These are phyloP conservation scores for Extremus antarcticus DNA, from an alignment of 495 filamentous ascomycete species.

Conservation along the genomic window DNA sequence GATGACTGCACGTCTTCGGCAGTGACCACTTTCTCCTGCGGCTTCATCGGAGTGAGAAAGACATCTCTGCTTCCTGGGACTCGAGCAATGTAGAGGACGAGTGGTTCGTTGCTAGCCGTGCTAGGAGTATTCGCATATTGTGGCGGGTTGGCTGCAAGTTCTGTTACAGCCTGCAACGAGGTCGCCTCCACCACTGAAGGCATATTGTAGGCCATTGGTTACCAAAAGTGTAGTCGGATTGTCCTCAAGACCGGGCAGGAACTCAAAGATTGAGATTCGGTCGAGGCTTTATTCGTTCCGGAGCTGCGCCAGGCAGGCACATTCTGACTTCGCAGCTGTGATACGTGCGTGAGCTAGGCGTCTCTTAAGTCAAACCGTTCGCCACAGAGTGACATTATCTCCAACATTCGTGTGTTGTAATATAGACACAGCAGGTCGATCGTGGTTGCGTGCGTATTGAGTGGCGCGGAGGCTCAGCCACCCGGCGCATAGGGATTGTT, in stretches of 20 bases:
- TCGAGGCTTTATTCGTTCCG: neutral
- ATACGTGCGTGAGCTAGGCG: too few species aligned
- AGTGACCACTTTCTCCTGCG: conserved; percentile 74
- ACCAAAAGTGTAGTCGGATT: neutral
- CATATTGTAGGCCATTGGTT: neutral
- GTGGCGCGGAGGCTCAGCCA: too few species aligned
- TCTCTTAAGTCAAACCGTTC: neutral
- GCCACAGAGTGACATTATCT: too few species aligned
- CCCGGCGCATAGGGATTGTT: too few species aligned
- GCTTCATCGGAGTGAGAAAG: conserved; percentile 85
- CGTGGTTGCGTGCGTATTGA: too few species aligned
- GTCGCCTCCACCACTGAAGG: conserved; percentile 51
- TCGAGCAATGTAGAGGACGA: conserved; percentile 80
- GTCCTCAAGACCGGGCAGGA: too few species aligned
- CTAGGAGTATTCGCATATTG: conserved; percentile 67
- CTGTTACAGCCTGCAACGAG: conserved; percentile 68
- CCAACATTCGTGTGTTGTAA: too few species aligned
- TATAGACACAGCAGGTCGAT: too few species aligned
- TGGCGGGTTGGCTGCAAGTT: conserved; percentile 77
- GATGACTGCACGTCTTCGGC: conserved; percentile 76
- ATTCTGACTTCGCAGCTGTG: neutral
- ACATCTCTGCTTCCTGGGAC: conserved; percentile 88
- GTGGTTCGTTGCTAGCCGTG: conserved; percentile 48
- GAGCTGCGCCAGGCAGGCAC: neutral
- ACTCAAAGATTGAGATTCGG: too few species aligned